These are phyloP conservation scores for Mangifera indica DNA, from an alignment of 345 rosid genomes.

Conservation along the genomic window DNA sequence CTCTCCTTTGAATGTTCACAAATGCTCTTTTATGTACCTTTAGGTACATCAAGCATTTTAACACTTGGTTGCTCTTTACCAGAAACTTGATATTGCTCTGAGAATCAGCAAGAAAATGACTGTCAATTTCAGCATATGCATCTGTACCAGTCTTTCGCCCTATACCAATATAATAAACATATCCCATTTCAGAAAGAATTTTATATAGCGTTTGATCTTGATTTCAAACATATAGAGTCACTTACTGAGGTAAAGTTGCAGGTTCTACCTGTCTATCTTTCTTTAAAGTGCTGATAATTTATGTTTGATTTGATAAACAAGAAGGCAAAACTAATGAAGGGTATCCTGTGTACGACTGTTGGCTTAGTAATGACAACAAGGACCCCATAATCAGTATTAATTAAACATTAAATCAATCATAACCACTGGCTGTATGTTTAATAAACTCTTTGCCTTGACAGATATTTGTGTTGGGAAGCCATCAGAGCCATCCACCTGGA, in stretches of 20 bases:
- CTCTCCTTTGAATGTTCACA: conserved; percentile 16
- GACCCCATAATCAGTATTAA: conserved; percentile 21
- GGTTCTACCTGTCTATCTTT: no score
- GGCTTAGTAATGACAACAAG: conserved; percentile 34
- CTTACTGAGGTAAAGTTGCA: no score
- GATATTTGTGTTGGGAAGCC: conserved; percentile 1
- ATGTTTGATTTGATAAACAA: no score
- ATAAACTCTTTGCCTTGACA: neutral
- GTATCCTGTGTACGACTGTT: no score
- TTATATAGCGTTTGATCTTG: no score
- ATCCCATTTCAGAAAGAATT: no score
- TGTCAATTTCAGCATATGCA: no score
- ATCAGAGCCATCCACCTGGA: conserved; percentile 36
- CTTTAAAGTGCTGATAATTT: no score
- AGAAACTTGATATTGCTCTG: neutral
- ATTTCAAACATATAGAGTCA: no score
- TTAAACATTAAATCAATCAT: neutral
- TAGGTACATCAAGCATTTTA: neutral
- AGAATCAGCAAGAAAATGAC: neutral
- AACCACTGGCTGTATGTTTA: neutral
- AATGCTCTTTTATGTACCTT: conserved; percentile 10
- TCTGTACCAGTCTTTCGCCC: no score
- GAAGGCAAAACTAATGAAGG: neutral
- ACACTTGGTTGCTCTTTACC: neutral
- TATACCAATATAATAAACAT: no score